phyloP scores from a whole-genome alignment of 495 filamentous ascomycete species.

The Tuber borchii region DNA sequence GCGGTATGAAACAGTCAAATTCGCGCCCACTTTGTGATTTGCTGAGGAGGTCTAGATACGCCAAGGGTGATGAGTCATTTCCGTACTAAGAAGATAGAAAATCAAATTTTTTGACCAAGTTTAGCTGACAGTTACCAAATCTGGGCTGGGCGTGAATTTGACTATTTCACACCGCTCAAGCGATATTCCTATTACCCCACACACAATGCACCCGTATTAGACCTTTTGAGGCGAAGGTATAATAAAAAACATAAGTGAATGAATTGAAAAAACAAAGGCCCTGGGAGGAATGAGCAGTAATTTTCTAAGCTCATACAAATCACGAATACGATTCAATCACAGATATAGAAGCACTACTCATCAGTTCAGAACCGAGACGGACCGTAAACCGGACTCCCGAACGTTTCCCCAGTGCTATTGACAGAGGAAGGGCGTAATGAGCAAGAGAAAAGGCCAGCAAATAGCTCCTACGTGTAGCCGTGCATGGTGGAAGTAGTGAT shows the following conservation, averaged over 20 bases:
- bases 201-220: slow-evolving; percentile 9
- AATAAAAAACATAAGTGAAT: not conserved
- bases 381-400: slow-evolving; percentile 54
- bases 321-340: slow-evolving; percentile 7
- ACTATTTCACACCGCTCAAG: too few relatives aligned
- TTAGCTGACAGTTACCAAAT: too few relatives aligned
- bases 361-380: slow-evolving; percentile 60
- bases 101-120: too few relatives aligned
- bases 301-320: slow-evolving; percentile 11
- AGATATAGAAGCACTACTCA: slow-evolving; percentile 68
- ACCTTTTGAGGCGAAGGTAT: not conserved
- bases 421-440: slow-evolving; percentile 34
- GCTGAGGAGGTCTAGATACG: too few relatives aligned
- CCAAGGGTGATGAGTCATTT: too few relatives aligned
- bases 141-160: too few relatives aligned
- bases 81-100: too few relatives aligned
- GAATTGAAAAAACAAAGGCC: not conserved
- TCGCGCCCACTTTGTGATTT: too few relatives aligned
- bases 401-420: slow-evolving; percentile 42
- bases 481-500: slow-evolving; percentile 60
- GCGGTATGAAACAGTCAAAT: too few relatives aligned
- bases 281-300: slow-evolving; percentile 6
- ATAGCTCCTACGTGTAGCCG: slow-evolving; percentile 46
- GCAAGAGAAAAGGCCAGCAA: slow-evolving; percentile 43
- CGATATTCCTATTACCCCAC: slow-evolving; percentile 7